Evolutionary conservation across 768 basidiomycete genomes (phyloP).

Genomic region (Gymnopilus dilepis): DNA sequence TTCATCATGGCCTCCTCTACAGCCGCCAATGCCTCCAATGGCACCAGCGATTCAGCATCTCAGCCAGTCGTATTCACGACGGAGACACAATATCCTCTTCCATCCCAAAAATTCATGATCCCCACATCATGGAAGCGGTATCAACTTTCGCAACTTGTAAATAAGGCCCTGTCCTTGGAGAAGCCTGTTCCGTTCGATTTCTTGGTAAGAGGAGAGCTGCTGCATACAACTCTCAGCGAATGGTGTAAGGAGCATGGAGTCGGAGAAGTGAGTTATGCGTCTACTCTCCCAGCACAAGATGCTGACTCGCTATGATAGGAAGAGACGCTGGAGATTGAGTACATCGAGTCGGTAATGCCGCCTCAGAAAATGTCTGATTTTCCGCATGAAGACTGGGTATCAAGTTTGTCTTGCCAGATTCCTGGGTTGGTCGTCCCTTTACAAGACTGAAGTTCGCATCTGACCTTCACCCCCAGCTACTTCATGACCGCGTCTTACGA

Average conservation of each 20-base stretch:
- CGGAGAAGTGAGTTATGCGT: constrained; percentile 71
- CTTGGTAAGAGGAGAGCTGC: constrained; percentile 80
- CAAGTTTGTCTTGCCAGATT: constrained; percentile 68
- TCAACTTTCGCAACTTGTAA: constrained; percentile 95
- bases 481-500: constrained; percentile 86
- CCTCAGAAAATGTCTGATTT: constrained; percentile 81
- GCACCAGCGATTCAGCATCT: constrained; percentile 6
- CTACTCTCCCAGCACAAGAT: too few species aligned
- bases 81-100: constrained; percentile 73
- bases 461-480: constrained; percentile 45
- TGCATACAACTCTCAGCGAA: constrained; percentile 71
- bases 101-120: constrained; percentile 90
- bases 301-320: constrained; percentile 53
- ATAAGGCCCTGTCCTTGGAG: constrained; percentile 82
- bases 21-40: background rate
- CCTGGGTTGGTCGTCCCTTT: constrained; percentile 48
- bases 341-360: constrained; percentile 87
- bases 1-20: constrained; percentile 5
- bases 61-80: constrained; percentile 78
- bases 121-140: constrained; percentile 92
- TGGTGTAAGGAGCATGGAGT: constrained; percentile 76
- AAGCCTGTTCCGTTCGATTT: constrained; percentile 93
- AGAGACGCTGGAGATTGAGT: constrained; percentile 91
- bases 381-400: constrained; percentile 95
- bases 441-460: background rate